Evolutionary conservation across 1,139 yeast genomes (phyloP).

Genomic region (Sugiyamaella castrensis): DNA sequence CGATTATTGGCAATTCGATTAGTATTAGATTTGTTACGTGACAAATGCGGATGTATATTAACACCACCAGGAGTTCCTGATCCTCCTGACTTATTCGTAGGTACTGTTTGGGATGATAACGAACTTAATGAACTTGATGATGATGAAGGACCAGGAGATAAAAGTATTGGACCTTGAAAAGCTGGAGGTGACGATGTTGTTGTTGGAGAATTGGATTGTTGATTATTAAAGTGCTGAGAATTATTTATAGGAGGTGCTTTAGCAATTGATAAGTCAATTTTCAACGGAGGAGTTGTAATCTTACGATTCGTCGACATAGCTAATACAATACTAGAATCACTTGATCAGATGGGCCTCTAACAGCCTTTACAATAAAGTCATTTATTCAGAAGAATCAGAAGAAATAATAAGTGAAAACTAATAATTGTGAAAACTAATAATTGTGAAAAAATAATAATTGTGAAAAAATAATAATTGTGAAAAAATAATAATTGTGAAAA

Average conservation of each 20-base stretch:
- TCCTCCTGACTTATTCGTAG: background rate
- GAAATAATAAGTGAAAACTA: no score
- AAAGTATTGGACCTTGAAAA: slow-evolving; percentile 7
- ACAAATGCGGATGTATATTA: background rate
- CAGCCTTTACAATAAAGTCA: no score
- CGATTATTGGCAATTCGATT: background rate
- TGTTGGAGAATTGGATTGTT: background rate
- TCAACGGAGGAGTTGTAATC: slow-evolving; percentile 4
- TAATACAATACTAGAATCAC: no score
- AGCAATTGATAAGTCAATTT: slow-evolving; percentile 5
- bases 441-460: no score
- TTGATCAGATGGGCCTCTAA: no score
- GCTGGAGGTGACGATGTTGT: background rate
- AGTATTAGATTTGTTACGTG: slow-evolving; percentile 4
- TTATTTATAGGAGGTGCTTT: slow-evolving; percentile 1
- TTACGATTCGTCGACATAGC: no score
- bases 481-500: no score
- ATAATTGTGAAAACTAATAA: no score
- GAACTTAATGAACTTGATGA: slow-evolving; percentile 4
- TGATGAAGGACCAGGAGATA: slow-evolving; percentile 8
- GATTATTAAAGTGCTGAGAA: background rate
- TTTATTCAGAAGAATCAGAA: no score
- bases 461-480: no score
- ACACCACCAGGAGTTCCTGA: background rate
- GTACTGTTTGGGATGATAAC: background rate